Conservation (phyloP, 1,284 basidiomycete genomes). For the Ustilago nuda region DNA sequence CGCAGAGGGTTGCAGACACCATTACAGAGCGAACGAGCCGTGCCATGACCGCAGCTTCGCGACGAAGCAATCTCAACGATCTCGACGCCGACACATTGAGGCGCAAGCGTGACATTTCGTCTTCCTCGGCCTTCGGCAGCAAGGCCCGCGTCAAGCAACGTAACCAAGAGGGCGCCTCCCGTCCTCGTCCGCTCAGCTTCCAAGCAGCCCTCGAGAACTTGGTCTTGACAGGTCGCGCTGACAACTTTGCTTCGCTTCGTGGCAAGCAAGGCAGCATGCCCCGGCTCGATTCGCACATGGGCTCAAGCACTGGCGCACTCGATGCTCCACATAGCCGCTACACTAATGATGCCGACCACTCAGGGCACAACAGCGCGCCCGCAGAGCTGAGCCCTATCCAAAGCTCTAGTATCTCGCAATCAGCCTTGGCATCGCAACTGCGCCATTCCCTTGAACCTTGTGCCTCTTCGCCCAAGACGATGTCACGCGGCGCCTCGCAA, state of each 20-base stretch:
- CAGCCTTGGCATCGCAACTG: constrained; percentile 32
- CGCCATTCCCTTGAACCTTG: constrained; percentile 28
- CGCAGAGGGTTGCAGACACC: constrained; percentile 23
- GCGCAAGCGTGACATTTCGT: constrained; percentile 55
- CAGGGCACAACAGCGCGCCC: constrained; percentile 40
- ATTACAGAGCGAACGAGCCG: constrained; percentile 40
- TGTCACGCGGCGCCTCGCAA: not conserved
- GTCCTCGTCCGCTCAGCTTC: constrained; percentile 61
- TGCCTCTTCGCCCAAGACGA: constrained; percentile 9
- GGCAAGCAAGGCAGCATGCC: constrained; percentile 48
- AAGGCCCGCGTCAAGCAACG: constrained; percentile 59
- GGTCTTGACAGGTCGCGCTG: constrained; percentile 37
- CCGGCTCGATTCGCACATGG: constrained; percentile 35
- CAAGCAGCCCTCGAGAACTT: constrained; percentile 58
- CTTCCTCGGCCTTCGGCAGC: constrained; percentile 61
- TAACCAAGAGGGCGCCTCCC: constrained; percentile 45
- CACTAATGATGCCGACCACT: constrained; percentile 10
- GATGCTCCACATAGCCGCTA: constrained; percentile 34
- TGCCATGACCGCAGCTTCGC: constrained; percentile 28
- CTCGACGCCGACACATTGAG: constrained; percentile 26
- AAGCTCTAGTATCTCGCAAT: constrained; percentile 38
- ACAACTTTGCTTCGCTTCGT: constrained; percentile 44
- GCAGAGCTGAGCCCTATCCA: constrained; percentile 45
- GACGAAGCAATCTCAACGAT: constrained; percentile 29
- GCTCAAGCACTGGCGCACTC: constrained; percentile 40